Conservation (phyloP, 1,284 basidiomycete genomes). For the Cerioporus squamosus region DNA sequence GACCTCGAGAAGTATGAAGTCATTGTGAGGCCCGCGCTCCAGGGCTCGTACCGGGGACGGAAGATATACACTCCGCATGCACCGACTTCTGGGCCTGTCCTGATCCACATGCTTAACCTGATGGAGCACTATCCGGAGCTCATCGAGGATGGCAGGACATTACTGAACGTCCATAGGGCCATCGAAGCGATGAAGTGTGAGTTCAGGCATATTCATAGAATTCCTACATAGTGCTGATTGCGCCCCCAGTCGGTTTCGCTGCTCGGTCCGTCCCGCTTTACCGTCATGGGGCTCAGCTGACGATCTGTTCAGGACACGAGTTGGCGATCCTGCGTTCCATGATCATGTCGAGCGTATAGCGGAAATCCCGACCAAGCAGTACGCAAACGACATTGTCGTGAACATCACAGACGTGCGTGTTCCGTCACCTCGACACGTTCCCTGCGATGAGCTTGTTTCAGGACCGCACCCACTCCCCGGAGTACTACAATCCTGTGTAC, state of each 20-base stretch:
- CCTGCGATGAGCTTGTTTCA: conserved; percentile 35
- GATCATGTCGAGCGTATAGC: conserved; percentile 61
- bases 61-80: conserved; percentile 86
- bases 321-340: conserved; percentile 77
- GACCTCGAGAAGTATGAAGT: conserved; percentile 78
- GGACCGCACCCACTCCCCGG: conserved; percentile 78
- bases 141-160: conserved; percentile 50
- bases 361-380: conserved; percentile 75
- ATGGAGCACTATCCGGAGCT: conserved; percentile 68
- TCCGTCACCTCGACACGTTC: not conserved
- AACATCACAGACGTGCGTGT: conserved; percentile 81
- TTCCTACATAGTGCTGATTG: not conserved
- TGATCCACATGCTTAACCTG: conserved; percentile 82
- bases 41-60: conserved; percentile 76
- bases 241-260: conserved; percentile 65
- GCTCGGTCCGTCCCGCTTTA: conserved; percentile 52
- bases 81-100: conserved; percentile 82
- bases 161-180: conserved; percentile 69
- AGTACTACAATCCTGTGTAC: conserved; percentile 86
- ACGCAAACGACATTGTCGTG: conserved; percentile 59
- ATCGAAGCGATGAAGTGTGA: conserved; percentile 81
- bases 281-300: not conserved
- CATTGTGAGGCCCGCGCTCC: conserved; percentile 73
- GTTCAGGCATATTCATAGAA: conserved; percentile 17
- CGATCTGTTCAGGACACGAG: conserved; percentile 60